phyloP scores from a whole-genome alignment of 2,329 filamentous ascomycete genomes.

The Aureobasidium sp. region DNA sequence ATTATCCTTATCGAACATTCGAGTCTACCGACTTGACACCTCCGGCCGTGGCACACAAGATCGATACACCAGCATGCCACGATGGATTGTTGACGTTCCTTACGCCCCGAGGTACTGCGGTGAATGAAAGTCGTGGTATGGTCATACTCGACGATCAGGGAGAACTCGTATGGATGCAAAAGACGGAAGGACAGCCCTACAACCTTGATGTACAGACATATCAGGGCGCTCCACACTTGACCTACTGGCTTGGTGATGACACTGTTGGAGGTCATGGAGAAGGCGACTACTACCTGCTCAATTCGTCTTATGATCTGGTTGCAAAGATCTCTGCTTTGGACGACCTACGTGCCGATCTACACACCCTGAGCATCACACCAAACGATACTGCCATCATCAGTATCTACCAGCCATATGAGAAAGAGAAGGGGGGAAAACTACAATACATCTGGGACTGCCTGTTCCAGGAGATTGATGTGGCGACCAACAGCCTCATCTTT shows the following conservation, averaged over 20 bases:
- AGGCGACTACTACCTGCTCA: slow-evolving; percentile 27
- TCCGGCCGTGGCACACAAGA: neutral
- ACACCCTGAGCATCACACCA: slow-evolving; percentile 37
- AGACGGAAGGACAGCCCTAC: slow-evolving; percentile 25
- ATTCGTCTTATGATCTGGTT: slow-evolving; percentile 27
- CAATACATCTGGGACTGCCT: slow-evolving; percentile 36
- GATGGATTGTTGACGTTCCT: slow-evolving; percentile 19
- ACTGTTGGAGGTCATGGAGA: slow-evolving; percentile 27
- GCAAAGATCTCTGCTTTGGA: slow-evolving; percentile 30
- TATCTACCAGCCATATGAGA: slow-evolving; percentile 28
- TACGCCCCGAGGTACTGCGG: slow-evolving; percentile 24
- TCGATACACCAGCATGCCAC: slow-evolving; percentile 5
- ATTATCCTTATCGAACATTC: slow-evolving; percentile 11
- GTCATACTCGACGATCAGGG: slow-evolving; percentile 22
- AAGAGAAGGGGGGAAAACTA: slow-evolving; percentile 25
- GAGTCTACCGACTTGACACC: slow-evolving; percentile 3
- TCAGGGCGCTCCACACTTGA: slow-evolving; percentile 28
- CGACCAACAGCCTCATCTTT: slow-evolving; percentile 30
- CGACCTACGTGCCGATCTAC: slow-evolving; percentile 30
- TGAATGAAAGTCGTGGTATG: slow-evolving; percentile 24
- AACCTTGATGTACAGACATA: slow-evolving; percentile 29
- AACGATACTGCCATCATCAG: slow-evolving; percentile 36
- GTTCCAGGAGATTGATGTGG: slow-evolving; percentile 36
- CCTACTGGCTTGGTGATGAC: slow-evolving; percentile 32
- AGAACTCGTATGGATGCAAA: slow-evolving; percentile 27